A percentile compares a stretch with the other conserved stretches of the same genome.
Conservation (phyloP, 2,329 filamentous ascomycete genomes). For the Xylaria arbuscula region DNA sequence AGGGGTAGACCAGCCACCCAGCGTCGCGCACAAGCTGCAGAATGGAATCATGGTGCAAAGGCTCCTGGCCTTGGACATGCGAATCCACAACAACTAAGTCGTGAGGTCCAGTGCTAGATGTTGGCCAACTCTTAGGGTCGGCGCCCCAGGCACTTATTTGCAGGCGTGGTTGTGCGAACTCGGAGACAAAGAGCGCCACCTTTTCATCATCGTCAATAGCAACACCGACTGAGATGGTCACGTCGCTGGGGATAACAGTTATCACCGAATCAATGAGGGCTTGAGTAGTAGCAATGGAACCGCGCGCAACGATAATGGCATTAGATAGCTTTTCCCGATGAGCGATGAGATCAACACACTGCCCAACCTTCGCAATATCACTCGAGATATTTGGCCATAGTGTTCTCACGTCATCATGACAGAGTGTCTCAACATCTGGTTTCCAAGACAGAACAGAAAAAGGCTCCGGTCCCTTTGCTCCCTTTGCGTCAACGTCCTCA, state of each 20-base stretch:
- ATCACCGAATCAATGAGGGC: slow-evolving; percentile 12
- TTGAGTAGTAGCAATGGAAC: neutral
- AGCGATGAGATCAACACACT: slow-evolving; percentile 20
- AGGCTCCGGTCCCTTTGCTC: slow-evolving; percentile 9
- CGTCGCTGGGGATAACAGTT: neutral
- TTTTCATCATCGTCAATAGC: neutral
- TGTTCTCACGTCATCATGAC: slow-evolving; percentile 2
- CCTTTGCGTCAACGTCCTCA: neutral
- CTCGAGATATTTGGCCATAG: slow-evolving; percentile 10
- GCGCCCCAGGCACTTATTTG: neutral
- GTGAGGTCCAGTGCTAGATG: neutral
- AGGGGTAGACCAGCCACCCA: slow-evolving; percentile 27
- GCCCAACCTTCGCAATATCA: slow-evolving; percentile 14
- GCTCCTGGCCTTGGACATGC: slow-evolving; percentile 2
- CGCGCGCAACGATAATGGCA: slow-evolving; percentile 17
- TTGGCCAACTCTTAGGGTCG: slow-evolving; percentile 15
- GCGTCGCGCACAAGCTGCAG: slow-evolving; percentile 13
- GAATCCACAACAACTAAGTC: slow-evolving; percentile 19
- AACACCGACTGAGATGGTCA: slow-evolving; percentile 8
- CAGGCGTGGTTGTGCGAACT: slow-evolving; percentile 7
- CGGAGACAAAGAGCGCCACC: neutral
- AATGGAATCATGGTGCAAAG: neutral
- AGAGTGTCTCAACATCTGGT: slow-evolving; percentile 27
- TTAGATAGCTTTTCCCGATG: slow-evolving; percentile 28
- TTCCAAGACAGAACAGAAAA: slow-evolving; percentile 32